phyloP scores from a whole-genome alignment of 2,329 filamentous ascomycete species.

The Penicillium oxalicum region DNA sequence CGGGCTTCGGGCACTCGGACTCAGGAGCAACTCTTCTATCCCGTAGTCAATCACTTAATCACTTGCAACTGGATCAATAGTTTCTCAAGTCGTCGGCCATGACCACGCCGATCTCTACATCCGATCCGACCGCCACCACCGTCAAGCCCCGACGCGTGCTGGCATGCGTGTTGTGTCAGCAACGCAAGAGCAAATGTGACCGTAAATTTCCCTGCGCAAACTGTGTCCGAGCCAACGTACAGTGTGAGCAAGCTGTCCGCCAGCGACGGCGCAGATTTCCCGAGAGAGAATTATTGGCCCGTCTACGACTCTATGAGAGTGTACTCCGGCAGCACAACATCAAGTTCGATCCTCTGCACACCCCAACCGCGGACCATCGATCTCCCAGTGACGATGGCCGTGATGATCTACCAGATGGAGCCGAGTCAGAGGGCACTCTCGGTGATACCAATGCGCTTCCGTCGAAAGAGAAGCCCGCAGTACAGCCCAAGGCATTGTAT shows the following conservation, averaged over 20 bases:
- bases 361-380: not conserved
- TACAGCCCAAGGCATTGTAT: too few species aligned
- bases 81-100: too few species aligned
- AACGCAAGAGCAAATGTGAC: conserved; percentile 69
- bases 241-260: not conserved
- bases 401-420: not conserved
- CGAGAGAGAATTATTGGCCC: not conserved
- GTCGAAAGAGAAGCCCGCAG: too few species aligned
- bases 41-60: too few species aligned
- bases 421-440: not conserved
- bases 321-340: not conserved
- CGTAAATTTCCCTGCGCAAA: conserved; percentile 38
- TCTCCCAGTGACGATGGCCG: not conserved
- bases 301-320: not conserved
- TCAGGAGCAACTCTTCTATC: too few species aligned
- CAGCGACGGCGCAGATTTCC: not conserved
- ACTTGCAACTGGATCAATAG: too few species aligned
- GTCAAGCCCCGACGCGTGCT: conserved; percentile 15
- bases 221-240: not conserved
- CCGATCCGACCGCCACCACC: not conserved
- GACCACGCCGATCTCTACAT: too few species aligned
- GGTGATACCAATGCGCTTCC: conserved; percentile 12
- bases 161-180: conserved; percentile 66
- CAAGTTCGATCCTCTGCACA: conserved; percentile 1
- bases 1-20: too few species aligned